Conservation (phyloP, 2,329 filamentous ascomycete species). For the Neoscytalidium dimidiatum region DNA sequence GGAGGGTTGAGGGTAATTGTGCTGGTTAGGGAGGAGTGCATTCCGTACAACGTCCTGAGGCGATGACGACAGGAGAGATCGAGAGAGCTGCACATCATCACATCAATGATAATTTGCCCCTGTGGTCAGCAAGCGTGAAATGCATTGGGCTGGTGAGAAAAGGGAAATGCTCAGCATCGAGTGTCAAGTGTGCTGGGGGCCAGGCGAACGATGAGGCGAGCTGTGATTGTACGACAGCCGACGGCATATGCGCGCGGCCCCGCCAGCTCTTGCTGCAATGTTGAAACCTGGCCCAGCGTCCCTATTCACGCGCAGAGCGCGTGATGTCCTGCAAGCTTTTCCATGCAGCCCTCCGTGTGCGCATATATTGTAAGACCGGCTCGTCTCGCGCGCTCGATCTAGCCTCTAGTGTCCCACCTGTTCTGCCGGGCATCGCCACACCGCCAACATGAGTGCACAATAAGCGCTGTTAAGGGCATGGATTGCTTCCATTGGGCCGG, state of each 20-base stretch:
- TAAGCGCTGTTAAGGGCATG: conserved; percentile 10
- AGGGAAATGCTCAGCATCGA: neutral
- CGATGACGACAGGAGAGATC: conserved; percentile 8
- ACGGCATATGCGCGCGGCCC: neutral
- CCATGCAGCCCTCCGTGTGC: neutral
- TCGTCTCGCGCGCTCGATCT: neutral
- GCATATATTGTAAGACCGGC: neutral
- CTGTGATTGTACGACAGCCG: neutral
- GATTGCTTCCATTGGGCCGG: neutral
- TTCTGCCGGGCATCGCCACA: conserved; percentile 2
- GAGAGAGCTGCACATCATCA: conserved; percentile 13
- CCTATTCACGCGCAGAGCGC: conserved; percentile 7
- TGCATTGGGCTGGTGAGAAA: neutral
- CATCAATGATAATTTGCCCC: conserved; percentile 1
- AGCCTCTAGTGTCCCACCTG: neutral
- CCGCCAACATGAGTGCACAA: neutral
- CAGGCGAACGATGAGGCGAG: neutral
- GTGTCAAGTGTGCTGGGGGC: neutral
- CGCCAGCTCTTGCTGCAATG: neutral
- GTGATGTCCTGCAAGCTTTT: conserved; percentile 5
- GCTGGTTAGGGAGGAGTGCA: conserved; percentile 9
- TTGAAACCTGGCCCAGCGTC: conserved; percentile 7
- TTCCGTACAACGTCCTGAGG: conserved; percentile 18
- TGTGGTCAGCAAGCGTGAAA: neutral
- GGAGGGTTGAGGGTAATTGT: neutral